These are phyloP conservation scores for Lactifluus rugatus DNA, from an alignment of 768 basidiomycete genomes.

Conservation along the genomic window DNA sequence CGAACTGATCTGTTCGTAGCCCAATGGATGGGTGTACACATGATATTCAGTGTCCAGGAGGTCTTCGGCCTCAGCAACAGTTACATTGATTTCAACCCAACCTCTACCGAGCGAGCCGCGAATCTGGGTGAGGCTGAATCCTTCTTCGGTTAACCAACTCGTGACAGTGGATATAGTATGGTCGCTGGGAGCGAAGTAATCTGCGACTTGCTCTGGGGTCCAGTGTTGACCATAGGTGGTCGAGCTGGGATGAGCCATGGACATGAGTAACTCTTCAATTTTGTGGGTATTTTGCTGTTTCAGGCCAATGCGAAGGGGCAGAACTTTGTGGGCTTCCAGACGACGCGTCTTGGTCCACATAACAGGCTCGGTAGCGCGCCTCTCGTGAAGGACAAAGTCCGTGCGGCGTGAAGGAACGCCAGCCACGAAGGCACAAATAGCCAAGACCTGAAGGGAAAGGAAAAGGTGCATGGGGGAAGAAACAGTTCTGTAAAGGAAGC, in stretches of 20 bases:
- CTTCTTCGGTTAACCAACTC: too few species aligned
- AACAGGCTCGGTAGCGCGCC: slow-evolving; percentile 27
- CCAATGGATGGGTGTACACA: slow-evolving; percentile 32
- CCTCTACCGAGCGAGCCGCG: neutral
- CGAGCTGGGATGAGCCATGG: slow-evolving; percentile 37
- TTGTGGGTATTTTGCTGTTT: slow-evolving; percentile 33
- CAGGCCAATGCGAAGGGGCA: slow-evolving; percentile 40
- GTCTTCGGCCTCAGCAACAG: slow-evolving; percentile 35
- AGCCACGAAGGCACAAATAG: slow-evolving; percentile 18
- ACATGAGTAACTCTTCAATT: slow-evolving; percentile 34
- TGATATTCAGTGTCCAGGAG: slow-evolving; percentile 36
- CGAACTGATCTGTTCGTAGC: slow-evolving; percentile 30
- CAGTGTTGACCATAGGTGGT: slow-evolving; percentile 39
- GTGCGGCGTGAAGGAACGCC: slow-evolving; percentile 14
- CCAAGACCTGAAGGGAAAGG: slow-evolving; percentile 9
- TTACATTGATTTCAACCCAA: slow-evolving; percentile 17
- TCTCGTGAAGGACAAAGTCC: slow-evolving; percentile 31
- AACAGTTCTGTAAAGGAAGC: too few species aligned
- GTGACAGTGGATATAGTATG: slow-evolving; percentile 5
- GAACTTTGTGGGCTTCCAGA: slow-evolving; percentile 24
- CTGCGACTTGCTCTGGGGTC: slow-evolving; percentile 30
- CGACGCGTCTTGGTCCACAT: slow-evolving; percentile 28
- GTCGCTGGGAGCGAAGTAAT: slow-evolving; percentile 33
- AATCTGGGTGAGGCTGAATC: too few species aligned
- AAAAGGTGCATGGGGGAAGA: slow-evolving; percentile 9